phyloP scores from a whole-genome alignment of 140 eudicot genomes.

The Flaveria floridana region DNA sequence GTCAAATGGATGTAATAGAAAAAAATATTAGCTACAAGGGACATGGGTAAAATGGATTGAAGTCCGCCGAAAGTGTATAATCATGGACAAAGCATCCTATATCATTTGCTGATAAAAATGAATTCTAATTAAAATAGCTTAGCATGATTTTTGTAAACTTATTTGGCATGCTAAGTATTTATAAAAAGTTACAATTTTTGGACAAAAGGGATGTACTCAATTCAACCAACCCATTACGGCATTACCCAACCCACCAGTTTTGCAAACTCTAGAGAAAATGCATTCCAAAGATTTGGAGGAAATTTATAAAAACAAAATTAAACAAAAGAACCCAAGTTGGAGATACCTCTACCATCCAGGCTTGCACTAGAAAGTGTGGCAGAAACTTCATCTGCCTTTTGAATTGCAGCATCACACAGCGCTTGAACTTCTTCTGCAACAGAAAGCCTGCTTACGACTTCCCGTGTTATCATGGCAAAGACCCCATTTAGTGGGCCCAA shows the following conservation, averaged over 20 bases:
- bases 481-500: constrained; percentile 35
- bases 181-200: not conserved
- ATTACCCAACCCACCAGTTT: not conserved
- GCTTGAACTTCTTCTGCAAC: constrained; percentile 60
- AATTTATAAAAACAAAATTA: not conserved
- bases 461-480: constrained; percentile 53
- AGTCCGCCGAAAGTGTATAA: not conserved
- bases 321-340: not conserved
- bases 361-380: constrained; percentile 33
- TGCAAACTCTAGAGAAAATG: not conserved
- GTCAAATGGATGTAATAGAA: not conserved
- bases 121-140: not conserved
- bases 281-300: not conserved
- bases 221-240: not conserved
- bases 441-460: constrained; percentile 65
- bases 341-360: constrained; percentile 38
- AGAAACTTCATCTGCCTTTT: constrained; percentile 59
- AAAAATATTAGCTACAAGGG: constrained; percentile 1
- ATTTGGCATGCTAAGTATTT: not conserved
- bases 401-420: constrained; percentile 55
- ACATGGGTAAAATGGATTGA: not conserved
- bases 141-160: not conserved
- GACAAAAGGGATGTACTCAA: not conserved
- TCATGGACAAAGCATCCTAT: not conserved
- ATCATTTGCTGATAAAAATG: not conserved